Evolutionary conservation across 116 monocot species (phyloP), one percentile per base, ranked within the genome.

Genomic region (Phalaenopsis hybrid): DNA sequence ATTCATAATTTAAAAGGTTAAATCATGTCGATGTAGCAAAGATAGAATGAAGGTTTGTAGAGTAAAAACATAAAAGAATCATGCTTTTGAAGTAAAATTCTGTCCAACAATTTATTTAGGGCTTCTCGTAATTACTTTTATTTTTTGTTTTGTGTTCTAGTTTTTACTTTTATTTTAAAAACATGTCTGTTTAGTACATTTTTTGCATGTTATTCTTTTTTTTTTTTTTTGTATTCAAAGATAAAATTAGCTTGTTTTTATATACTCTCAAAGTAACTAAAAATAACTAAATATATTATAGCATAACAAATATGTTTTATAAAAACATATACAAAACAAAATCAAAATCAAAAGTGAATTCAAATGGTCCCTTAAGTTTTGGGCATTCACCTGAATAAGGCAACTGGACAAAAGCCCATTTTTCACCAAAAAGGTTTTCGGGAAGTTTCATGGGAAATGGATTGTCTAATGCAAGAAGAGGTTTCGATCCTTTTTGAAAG

Each of bases 401-500:
- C 33, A 96, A 84, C 78, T 96, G 96, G 63, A 96, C 96, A 80
- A 96, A 96, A 73, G 96, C 94, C 96, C 96, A 96, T 85, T 88
- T 90, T 12, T 96, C 96, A 7, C 96, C 96, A 74, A 92, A 85
- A 43, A 96, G 92, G 58, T 96, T 96, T 48, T 96, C 94, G 78
- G 96, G 96, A 75, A 96, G 94, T 63, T 88, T 86, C 91, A 89
- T 92, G 10, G 94, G 92, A 73, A 96, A 96, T 81, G 96, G 94
- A 85, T 92, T 94, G 81, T 96, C 96, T 20, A 96, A 85, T 44
- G 96, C 81, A 51, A 96, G 80, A 81, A 96, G 91, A 34, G 96
- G 94, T 83, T 94, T 94, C n/a, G 90, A 87, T 84, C 96, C 92
- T 82, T 86, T 75, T 79, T 96, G 96, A 84, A 94, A 96, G 58